phyloP scores from a whole-genome alignment of 2,329 filamentous ascomycete species.

The Diaporthe aspalathi region DNA sequence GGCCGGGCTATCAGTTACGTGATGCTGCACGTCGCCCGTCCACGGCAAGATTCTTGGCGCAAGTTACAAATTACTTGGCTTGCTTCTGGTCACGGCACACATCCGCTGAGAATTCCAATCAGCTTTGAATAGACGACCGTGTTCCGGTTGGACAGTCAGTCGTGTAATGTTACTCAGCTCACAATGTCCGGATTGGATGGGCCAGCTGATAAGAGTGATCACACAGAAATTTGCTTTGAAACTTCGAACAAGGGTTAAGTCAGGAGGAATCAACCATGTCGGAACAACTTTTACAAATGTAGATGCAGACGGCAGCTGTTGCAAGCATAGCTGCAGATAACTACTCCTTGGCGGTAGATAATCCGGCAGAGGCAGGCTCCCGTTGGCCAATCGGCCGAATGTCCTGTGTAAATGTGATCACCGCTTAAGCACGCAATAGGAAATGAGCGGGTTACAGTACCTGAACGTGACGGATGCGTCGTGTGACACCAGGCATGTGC shows the following conservation, averaged over 20 bases:
- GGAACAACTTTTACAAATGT: neutral
- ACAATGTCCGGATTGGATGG: neutral
- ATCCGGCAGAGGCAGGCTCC: neutral
- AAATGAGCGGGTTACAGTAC: neutral
- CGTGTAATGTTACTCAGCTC: no score
- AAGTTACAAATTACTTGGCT: neutral
- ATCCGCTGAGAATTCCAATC: neutral
- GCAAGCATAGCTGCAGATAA: neutral
- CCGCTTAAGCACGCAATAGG: neutral
- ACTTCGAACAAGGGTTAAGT: no score
- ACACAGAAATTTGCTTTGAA: neutral
- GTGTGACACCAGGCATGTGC: neutral
- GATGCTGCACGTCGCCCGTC: no score
- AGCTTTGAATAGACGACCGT: neutral
- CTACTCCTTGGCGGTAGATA: slow-evolving; percentile 21
- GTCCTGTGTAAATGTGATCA: neutral
- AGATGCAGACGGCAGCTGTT: neutral
- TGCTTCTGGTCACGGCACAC: neutral
- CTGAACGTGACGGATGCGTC: neutral
- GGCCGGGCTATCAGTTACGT: no score
- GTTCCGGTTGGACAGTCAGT: neutral
- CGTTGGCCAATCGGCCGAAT: neutral
- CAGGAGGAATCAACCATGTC: no score
- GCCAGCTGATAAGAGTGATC: no score
- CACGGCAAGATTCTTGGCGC: no score